Evolutionary conservation across 2,329 filamentous ascomycete species (phyloP), one percentile per base, ranked within the genome.

Genomic region (Cucurbitaria berberidis): DNA sequence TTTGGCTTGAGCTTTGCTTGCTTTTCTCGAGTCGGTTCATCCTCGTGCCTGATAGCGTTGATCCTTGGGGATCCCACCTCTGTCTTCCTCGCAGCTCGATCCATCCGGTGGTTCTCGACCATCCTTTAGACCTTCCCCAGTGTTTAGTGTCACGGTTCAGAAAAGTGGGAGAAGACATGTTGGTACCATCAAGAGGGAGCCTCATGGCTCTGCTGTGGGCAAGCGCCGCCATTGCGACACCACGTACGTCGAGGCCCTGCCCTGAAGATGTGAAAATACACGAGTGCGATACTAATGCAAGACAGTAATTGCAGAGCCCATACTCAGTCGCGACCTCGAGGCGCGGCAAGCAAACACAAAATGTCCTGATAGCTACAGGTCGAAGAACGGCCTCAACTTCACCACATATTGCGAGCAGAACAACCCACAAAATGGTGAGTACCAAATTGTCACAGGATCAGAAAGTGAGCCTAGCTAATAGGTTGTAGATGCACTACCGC

Each of bases 361-460:
- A 46, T 73, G 70, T 48, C 54, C 63, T 4, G 32, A 48, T 13
- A 51, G 41, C 16, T 72, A 70, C 40, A 66, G 59, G 27, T 62
- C 66, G 3, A 51, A 53, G 30, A 73, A 73, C 34, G 70, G 70
- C 5, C 53, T 71, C 29, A 66, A 63, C 49, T 73, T 72, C 45
- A 69, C 68, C 5, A 65, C 59, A 16, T 66, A 68, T 46, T 73
- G 70, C 54, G 55, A 63, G 2, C 51, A 66, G 24, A 69, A 70
- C 46, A 69, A 68, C n/a, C 60, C 61, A 4, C 55, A 48, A 13
- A 68, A 69, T 39, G 70, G 69, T 71, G 32, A 35, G 57, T 49
- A 22, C 11, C 22, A 5, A 29, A 5, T 15, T 22, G 18, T 29
- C 13, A 16, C 26, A 30, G 26, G n/a, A 22, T 21, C 1, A 26